Conservation (phyloP, 2,329 filamentous ascomycete species). For the Stagonosporopsis vannaccii region DNA sequence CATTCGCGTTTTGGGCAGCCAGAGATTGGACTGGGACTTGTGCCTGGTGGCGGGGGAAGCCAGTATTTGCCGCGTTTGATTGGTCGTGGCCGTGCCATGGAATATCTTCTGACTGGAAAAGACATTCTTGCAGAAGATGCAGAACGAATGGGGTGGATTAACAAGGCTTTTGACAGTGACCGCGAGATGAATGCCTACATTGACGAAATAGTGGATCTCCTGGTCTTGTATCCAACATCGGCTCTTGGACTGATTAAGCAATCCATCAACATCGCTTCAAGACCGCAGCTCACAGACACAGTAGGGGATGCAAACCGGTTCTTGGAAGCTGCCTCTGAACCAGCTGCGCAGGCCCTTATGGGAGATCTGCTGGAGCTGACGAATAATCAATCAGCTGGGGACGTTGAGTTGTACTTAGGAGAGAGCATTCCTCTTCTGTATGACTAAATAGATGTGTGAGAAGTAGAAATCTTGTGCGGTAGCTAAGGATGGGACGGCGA, state of each 20-base stretch:
- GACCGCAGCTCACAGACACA: neutral
- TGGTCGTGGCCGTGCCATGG: conserved; percentile 9
- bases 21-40: conserved; percentile 6
- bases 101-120: conserved; percentile 8
- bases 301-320: conserved; percentile 3
- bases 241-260: conserved; percentile 6
- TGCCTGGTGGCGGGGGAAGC: conserved; percentile 11
- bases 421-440: neutral
- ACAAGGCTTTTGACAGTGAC: conserved; percentile 13
- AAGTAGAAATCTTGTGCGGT: too few relatives aligned
- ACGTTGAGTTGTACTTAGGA: conserved; percentile 4
- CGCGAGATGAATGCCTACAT: conserved; percentile 8
- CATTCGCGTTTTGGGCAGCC: conserved; percentile 10
- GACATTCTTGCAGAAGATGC: conserved; percentile 9
- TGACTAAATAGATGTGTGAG: neutral
- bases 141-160: conserved; percentile 14
- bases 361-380: neutral
- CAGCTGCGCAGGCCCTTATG: neutral
- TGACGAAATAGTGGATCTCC: neutral
- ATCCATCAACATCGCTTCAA: conserved; percentile 5
- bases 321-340: neutral
- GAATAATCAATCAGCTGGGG: neutral
- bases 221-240: conserved; percentile 2
- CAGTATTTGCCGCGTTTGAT: conserved; percentile 6
- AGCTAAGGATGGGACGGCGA: too few relatives aligned